A percentile compares a stretch with the other conserved stretches of the same genome.
Conservation (phyloP, 805 yeast genomes). For the Zygosaccharomyces lentus region DNA sequence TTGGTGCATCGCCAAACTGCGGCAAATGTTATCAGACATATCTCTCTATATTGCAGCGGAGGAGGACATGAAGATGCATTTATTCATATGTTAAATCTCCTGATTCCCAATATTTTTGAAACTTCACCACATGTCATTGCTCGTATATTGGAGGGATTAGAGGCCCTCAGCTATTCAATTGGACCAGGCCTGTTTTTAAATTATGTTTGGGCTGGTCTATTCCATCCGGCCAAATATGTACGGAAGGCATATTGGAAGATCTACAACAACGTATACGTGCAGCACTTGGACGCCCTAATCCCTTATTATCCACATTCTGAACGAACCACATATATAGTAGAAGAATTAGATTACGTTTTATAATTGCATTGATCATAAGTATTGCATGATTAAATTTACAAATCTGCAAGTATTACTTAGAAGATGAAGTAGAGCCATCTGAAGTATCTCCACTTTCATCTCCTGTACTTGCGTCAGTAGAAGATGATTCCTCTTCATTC, state of each 20-base stretch:
- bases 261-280: conserved; percentile 72
- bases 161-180: conserved; percentile 61
- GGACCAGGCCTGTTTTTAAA: conserved; percentile 75
- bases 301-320: conserved; percentile 74
- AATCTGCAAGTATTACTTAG: neutral
- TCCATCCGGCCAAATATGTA: conserved; percentile 89
- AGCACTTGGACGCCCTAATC: conserved; percentile 67
- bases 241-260: conserved; percentile 81
- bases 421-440: neutral
- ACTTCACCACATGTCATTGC: conserved; percentile 92
- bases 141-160: conserved; percentile 76
- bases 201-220: conserved; percentile 82
- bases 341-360: conserved; percentile 46
- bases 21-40: conserved; percentile 75
- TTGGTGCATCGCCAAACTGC: conserved; percentile 95
- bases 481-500: conserved; percentile 8
- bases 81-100: conserved; percentile 71
- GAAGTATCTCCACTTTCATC: neutral
- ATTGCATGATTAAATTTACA: neutral
- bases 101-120: conserved; percentile 87
- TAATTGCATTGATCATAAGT: conserved; percentile 4
- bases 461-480: conserved; percentile 3
- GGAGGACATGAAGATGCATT: conserved; percentile 76
- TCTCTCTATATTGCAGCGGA: conserved; percentile 77
- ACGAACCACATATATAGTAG: conserved; percentile 31